These are phyloP conservation scores for Teratosphaeria gauchensis DNA, from an alignment of 2,329 filamentous ascomycete species.

Conservation along the genomic window DNA sequence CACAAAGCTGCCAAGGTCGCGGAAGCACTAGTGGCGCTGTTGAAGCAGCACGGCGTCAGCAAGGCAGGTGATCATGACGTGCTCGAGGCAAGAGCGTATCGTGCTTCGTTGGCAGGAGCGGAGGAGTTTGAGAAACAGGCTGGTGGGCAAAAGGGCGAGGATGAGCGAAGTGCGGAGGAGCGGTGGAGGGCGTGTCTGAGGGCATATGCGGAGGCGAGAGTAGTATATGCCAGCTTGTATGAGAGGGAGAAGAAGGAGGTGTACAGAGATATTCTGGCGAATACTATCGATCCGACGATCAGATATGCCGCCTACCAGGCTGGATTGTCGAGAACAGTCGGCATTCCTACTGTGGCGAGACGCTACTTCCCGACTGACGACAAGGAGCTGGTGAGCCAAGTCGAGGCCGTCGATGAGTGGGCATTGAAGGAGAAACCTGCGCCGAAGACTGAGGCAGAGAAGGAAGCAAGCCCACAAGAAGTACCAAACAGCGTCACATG, in stretches of 20 bases:
- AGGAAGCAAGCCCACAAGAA: conserved; percentile 25
- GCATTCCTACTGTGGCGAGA: conserved; percentile 68
- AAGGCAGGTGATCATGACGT: conserved; percentile 61
- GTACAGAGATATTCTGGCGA: conserved; percentile 75
- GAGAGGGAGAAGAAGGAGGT: conserved; percentile 60
- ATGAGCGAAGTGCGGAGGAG: conserved; percentile 26
- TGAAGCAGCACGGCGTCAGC: conserved; percentile 54
- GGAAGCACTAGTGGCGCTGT: conserved; percentile 53
- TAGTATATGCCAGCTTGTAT: conserved; percentile 73
- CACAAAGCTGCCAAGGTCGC: conserved; percentile 68
- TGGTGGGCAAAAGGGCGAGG: conserved; percentile 31
- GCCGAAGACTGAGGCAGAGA: conserved; percentile 17
- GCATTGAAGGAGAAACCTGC: conserved; percentile 49
- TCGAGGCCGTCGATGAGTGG: conserved; percentile 61
- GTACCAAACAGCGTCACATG: conserved; percentile 70
- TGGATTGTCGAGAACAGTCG: conserved; percentile 59
- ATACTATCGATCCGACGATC: conserved; percentile 85
- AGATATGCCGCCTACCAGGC: conserved; percentile 90
- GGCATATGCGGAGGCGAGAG: conserved; percentile 64
- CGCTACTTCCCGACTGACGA: conserved; percentile 66
- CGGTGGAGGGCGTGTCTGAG: conserved; percentile 71
- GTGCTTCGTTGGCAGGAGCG: conserved; percentile 64
- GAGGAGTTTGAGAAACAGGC: conserved; percentile 74
- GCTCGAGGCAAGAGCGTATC: conserved; percentile 79
- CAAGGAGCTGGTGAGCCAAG: conserved; percentile 49